These are phyloP conservation scores for Petunia axillaris DNA, from an alignment of 257 asterid species.

Conservation along the genomic window DNA sequence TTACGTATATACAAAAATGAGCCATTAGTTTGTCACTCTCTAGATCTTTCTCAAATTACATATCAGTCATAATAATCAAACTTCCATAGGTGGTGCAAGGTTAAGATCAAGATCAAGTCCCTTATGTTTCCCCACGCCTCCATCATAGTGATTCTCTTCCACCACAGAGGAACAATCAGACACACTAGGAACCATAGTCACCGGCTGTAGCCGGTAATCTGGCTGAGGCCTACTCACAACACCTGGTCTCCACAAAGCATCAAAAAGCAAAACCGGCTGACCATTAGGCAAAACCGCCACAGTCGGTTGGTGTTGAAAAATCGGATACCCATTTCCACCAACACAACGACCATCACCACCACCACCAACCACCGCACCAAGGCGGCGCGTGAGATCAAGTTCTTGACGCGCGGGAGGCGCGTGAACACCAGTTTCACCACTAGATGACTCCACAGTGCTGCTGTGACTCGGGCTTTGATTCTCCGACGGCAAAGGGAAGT, in stretches of 20 bases:
- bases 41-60: not conserved
- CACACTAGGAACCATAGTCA: conserved; percentile 43
- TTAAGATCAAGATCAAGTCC: conserved; percentile 81
- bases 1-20: conserved; percentile 46
- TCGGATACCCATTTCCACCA: conserved; percentile 33
- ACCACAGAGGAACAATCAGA: conserved; percentile 86
- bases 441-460: conserved; percentile 84
- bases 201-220: conserved; percentile 28
- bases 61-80: conserved; percentile 24
- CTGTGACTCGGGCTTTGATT: conserved; percentile 65
- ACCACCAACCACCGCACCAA: conserved; percentile 36
- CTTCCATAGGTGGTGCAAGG: conserved; percentile 71
- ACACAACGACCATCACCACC: conserved; percentile 30
- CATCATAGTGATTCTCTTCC: conserved; percentile 62
- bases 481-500: conserved; percentile 55
- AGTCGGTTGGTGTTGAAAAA: conserved; percentile 50
- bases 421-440: conserved; percentile 47
- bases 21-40: conserved; percentile 39
- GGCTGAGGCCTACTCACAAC: conserved; percentile 22
- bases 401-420: conserved; percentile 61
- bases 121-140: conserved; percentile 39
- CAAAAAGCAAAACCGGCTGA: conserved; percentile 53
- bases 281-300: conserved; percentile 74
- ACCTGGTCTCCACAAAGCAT: conserved; percentile 22
- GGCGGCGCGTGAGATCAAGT: conserved; percentile 86